Percentiles rank a stretch among this genome's conserved stretches.
Conservation (phyloP, 495 filamentous ascomycete genomes). For the Tuber microsphaerosporum region DNA sequence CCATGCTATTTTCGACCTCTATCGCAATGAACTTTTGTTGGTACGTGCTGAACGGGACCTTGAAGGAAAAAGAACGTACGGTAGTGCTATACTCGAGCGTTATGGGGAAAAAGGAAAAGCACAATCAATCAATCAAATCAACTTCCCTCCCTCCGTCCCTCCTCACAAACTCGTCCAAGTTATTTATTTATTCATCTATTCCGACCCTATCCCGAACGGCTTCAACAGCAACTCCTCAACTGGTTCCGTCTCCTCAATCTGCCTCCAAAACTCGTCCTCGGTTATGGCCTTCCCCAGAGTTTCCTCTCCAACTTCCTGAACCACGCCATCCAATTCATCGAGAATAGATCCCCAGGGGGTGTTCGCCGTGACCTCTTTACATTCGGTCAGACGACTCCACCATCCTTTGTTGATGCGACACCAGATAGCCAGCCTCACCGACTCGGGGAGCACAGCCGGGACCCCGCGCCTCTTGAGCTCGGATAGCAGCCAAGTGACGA, state of each 20-base stretch:
- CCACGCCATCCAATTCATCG: neutral
- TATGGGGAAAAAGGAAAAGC: neutral
- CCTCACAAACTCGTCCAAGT: neutral
- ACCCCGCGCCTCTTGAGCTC: slow-evolving; percentile 14
- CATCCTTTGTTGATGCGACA: slow-evolving; percentile 22
- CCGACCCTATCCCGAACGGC: neutral
- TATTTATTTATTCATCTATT: no score
- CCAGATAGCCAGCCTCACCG: slow-evolving; percentile 20
- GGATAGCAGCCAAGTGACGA: slow-evolving; percentile 22
- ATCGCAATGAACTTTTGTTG: no score
- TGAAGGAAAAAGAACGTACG: neutral
- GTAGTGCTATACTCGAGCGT: neutral
- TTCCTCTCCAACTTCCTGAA: neutral
- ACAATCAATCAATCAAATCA: neutral
- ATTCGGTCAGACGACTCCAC: neutral
- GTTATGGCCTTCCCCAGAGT: neutral
- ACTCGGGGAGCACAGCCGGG: slow-evolving; percentile 16
- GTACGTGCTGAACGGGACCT: no score
- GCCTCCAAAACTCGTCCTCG: neutral
- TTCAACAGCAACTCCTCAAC: neutral
- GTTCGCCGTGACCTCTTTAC: neutral
- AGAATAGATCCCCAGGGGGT: neutral
- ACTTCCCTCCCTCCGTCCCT: neutral
- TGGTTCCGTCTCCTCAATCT: neutral
- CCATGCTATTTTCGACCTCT: no score